These are phyloP conservation scores for Vitis labrusca DNA, from an alignment of 164 flowering plant species.

Conservation along the genomic window DNA sequence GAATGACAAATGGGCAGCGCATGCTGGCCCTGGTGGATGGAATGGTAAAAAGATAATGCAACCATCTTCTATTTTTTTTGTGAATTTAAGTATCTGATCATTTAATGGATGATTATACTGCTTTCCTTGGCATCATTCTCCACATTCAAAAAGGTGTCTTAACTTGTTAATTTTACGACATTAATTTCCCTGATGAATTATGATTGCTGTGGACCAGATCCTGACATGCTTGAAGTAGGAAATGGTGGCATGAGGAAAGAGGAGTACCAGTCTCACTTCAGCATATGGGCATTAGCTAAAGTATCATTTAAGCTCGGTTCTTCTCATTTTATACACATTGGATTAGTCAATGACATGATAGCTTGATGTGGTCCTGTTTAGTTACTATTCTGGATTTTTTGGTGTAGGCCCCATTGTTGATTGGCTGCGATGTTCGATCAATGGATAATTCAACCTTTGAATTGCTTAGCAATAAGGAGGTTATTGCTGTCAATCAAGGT, in stretches of 20 bases:
- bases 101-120: too few species aligned
- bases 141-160: too few species aligned
- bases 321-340: neutral
- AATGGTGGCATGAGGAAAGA: conserved; percentile 80
- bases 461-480: conserved; percentile 67
- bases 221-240: conserved; percentile 94
- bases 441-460: conserved; percentile 37
- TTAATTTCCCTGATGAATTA: too few species aligned
- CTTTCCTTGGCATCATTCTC: too few species aligned
- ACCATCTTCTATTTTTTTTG: neutral
- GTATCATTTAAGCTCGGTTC: conserved; percentile 22
- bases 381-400: neutral
- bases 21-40: conserved; percentile 84
- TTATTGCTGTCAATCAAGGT: conserved; percentile 86
- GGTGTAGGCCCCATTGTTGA: conserved; percentile 69
- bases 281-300: conserved; percentile 85
- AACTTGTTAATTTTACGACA: too few species aligned
- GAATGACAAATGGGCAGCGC: conserved; percentile 70
- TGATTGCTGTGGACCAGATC: conserved; percentile 38
- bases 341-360: neutral
- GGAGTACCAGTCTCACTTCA: conserved; percentile 82
- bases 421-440: conserved; percentile 70
- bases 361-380: neutral
- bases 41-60: conserved; percentile 49
- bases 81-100: too few species aligned